Base-by-base conservation (phyloP, 441 rosid genomes). In the Euphorbia corollata region DNA sequence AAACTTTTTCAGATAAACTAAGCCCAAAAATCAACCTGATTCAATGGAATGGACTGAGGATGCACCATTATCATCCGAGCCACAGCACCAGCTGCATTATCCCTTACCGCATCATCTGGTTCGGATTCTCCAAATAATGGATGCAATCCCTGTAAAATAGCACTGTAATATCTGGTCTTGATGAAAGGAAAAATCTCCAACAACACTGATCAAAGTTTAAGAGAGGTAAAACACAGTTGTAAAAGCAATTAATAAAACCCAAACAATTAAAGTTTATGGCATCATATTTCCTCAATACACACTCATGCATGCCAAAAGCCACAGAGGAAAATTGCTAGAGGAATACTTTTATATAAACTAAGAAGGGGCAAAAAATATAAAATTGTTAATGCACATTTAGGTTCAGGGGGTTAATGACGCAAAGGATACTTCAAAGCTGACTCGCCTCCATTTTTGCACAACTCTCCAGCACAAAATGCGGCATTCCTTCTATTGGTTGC, bases 1-100 rank as follows among this genome's bases (percentile, higher is more conserved):
- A 60, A 45, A 45, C n/a, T 30, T 58, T 27, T 54, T 7, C 9
- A 12, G 18, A 60, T 57, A 56, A 24, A 47, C 39, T 9, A 61
- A 71, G 63, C 20, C 59, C 41, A 60, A 61, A 55, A 39, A 73
- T 54, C 43, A 68, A 94, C 98, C 91, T 95, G 97, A 77, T 83
- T 87, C 78, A 95, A 81, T 34, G 99, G 99, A 70, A 95, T 78
- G 64, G 89, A 75, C 67, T 92, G 90, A 5, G 97, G 97, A 64
- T 92, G 85, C 75, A 80, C 90, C 85, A 87, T 78, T 81, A 95
- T 90, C 99, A 95, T 90, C 84, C 97, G 90, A 72, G 99, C 98
- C 64, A 90, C 84, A 12, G 98, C 99, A 81, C 99, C 99, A 51
- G 98, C 97, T 62, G 98, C 98, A 79, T 95, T 95, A 79, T 95